A percentile compares a stretch with the other conserved stretches of the same genome.
phyloP scores from a whole-genome alignment of 2,329 filamentous ascomycete genomes.

The Colletotrichum sp. region DNA sequence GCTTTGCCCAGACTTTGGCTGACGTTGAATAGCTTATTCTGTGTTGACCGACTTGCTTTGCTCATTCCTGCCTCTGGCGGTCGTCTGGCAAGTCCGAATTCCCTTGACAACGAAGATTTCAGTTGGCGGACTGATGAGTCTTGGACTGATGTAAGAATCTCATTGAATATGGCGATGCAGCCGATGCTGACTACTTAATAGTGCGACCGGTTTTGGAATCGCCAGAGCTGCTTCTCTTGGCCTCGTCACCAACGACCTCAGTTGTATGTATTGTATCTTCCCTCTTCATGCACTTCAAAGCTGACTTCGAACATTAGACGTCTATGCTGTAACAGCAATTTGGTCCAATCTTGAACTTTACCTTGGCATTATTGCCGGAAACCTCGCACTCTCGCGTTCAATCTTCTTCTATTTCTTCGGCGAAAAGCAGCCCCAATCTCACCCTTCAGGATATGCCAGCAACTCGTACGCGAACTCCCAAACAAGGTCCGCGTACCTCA shows the following conservation, averaged over 20 bases:
- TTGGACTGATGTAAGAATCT: constrained; percentile 29
- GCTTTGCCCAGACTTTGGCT: background rate
- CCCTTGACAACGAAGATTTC: constrained; percentile 33
- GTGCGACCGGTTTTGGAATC: constrained; percentile 30
- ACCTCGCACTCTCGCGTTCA: constrained; percentile 28
- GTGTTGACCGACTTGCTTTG: constrained; percentile 30
- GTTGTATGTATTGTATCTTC: constrained; percentile 21
- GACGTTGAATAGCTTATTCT: constrained; percentile 25
- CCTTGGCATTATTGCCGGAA: constrained; percentile 41
- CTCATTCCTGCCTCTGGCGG: constrained; percentile 31
- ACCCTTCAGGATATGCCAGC: background rate
- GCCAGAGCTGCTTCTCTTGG: constrained; percentile 27
- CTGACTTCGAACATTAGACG: constrained; percentile 25
- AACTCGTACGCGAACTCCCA: constrained; percentile 9
- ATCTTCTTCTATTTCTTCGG: constrained; percentile 28
- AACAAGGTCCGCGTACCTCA: constrained; percentile 8
- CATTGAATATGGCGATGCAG: rapidly evolving
- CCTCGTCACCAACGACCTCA: constrained; percentile 27
- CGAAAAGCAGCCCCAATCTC: background rate
- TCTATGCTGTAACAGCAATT: constrained; percentile 38
- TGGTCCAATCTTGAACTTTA: constrained; percentile 43
- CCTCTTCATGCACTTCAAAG: rapidly evolving
- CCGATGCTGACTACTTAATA: background rate
- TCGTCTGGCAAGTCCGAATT: constrained; percentile 37
- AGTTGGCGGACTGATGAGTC: constrained; percentile 36